Percentiles rank a stretch among this genome's conserved stretches.
Conservation (phyloP, 2,329 filamentous ascomycete genomes). For the Xylaria sp. region DNA sequence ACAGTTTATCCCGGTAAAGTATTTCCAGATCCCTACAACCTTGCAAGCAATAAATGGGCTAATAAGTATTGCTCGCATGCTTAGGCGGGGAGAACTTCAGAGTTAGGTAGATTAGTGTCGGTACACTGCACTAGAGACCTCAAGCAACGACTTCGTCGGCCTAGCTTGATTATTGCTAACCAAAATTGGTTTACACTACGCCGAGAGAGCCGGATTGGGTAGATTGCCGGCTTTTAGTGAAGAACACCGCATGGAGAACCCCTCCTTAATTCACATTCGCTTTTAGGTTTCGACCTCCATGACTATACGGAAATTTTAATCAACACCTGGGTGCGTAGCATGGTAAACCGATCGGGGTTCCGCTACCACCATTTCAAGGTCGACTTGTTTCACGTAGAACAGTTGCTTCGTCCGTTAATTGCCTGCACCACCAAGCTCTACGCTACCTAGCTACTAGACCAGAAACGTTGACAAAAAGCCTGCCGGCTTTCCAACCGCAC, state of each 20-base stretch:
- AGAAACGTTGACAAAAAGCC: not conserved
- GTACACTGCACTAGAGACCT: too few relatives aligned
- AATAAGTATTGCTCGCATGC: constrained; percentile 20
- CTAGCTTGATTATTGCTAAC: constrained; percentile 6
- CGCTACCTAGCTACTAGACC: not conserved
- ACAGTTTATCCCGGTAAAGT: not conserved
- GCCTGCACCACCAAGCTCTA: not conserved
- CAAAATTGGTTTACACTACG: constrained; percentile 1
- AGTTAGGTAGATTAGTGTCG: not conserved
- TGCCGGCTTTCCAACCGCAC: too few relatives aligned
- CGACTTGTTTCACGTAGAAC: not conserved
- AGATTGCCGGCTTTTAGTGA: not conserved
- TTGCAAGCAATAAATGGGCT: constrained; percentile 20
- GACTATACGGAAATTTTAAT: not conserved
- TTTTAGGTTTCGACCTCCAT: constrained; percentile 1
- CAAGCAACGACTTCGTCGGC: constrained; percentile 5
- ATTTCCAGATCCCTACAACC: constrained; percentile 27
- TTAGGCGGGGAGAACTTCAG: constrained; percentile 23
- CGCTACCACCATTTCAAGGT: not conserved
- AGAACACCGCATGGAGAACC: not conserved
- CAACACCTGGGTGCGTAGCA: not conserved
- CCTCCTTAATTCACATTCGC: not conserved
- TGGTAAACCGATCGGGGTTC: not conserved
- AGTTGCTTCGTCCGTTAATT: not conserved
- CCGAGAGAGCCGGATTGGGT: not conserved